Conservation (phyloP, 1,284 basidiomycete species). For the Puccinia horiana region DNA sequence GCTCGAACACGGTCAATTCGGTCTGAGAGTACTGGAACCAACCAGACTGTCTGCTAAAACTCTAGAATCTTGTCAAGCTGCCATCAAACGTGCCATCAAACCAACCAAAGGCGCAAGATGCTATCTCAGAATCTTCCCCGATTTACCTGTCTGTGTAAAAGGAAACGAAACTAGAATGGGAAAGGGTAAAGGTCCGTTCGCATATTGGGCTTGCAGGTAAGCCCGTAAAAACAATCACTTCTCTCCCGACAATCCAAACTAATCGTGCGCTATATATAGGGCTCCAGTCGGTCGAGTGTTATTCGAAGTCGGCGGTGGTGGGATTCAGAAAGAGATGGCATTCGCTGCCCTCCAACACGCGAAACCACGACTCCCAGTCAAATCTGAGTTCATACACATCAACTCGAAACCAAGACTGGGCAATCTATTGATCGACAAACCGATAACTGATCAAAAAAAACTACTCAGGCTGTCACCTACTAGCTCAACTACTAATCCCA, state of each 20-base stretch:
- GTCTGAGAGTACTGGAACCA: constrained; percentile 32
- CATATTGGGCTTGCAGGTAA: constrained; percentile 49
- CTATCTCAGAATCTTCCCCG: constrained; percentile 45
- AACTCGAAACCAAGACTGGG: constrained; percentile 34
- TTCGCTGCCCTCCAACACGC: constrained; percentile 48
- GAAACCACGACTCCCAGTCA: constrained; percentile 44
- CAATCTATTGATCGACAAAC: constrained; percentile 20
- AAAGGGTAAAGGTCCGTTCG: constrained; percentile 49
- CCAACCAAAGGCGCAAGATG: constrained; percentile 34
- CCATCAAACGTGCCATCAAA: constrained; percentile 47
- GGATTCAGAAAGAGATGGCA: constrained; percentile 42
- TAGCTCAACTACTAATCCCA: not conserved
- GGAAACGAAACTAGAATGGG: constrained; percentile 50
- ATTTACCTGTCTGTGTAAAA: constrained; percentile 48
- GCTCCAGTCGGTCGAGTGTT: constrained; percentile 35
- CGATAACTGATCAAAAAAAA: not conserved
- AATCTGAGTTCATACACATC: constrained; percentile 37
- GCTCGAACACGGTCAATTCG: constrained; percentile 43
- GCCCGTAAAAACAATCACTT: not conserved
- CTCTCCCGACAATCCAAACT: not conserved
- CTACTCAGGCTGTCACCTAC: not conserved
- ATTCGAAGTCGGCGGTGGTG: constrained; percentile 46
- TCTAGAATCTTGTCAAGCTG: constrained; percentile 39
- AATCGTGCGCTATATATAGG: not conserved
- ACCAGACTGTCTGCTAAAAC: constrained; percentile 44